Base-by-base conservation (phyloP, 108 stramenopile species). In the Cyclotella kingstonii region DNA sequence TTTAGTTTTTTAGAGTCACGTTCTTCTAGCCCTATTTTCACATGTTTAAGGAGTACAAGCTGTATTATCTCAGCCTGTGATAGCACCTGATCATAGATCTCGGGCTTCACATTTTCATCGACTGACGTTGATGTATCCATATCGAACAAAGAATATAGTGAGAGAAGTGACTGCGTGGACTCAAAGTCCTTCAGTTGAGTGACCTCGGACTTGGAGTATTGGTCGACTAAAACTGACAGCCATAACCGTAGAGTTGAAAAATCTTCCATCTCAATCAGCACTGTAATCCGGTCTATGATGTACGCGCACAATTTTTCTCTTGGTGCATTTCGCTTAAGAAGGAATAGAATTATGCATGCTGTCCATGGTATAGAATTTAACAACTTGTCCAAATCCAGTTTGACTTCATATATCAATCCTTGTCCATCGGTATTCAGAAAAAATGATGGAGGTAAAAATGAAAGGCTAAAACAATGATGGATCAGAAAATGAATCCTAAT, bases 1-100 rank as follows among this genome's bases (percentile, higher is more conserved):
- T 48, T 40, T 19, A 71, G 36, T 8, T 63, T 52, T 34, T 55
- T 28, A 5, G 5, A 36, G 42, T 55, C 46, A 17, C 22, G 35
- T 9, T 56, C 35, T 18, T 71, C 50, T 14, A 70, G 15, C n/a
- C 54, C 60, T 10, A 44, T 9, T 45, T 54, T 71, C 17, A 47
- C 70, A 25, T 71, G 60, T 42, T 53, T 60, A 17, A 71, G 54
- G 14, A 71, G 35, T 47, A 71, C 28, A 31, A 62, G 38, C 15
- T 48, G 45, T 25, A 71, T 39, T 36, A 71, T 49, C 53, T 71
- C 70, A 9, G 60, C 41, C 29, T 71, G 70, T 54, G 70, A 63
- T 11, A 71, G 30, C 14, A 48, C 47, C 10, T 54, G 30, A 19
- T 18, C 40, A 35, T 45, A 70, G 29, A 44, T 47, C 21, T 22